Evolutionary conservation across 106 monocot genomes (phyloP).

Genomic region (Narthecium ossifragum): DNA sequence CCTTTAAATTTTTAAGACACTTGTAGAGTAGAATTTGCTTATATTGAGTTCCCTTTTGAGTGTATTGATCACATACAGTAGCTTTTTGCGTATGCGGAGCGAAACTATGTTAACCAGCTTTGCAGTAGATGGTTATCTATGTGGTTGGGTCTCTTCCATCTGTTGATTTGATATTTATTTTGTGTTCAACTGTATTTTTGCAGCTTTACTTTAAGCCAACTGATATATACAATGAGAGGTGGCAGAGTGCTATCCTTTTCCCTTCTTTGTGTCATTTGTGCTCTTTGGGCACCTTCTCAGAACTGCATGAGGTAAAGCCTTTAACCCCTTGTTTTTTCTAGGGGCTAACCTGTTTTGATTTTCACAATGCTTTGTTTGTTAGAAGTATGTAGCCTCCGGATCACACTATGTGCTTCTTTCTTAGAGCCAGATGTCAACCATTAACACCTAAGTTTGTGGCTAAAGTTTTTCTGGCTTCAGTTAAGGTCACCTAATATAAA

Average conservation of each 20-base stretch:
- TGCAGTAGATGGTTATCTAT: too few relatives aligned
- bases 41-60: too few relatives aligned
- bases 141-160: too few relatives aligned
- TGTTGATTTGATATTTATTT: not conserved
- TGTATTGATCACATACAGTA: too few relatives aligned
- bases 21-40: not conserved
- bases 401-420: not conserved
- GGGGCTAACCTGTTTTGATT: not conserved
- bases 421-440: too few relatives aligned
- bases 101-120: too few relatives aligned
- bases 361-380: not conserved
- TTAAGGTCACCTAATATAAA: not conserved
- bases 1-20: not conserved
- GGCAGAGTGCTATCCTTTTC: constrained; percentile 90
- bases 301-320: constrained; percentile 69
- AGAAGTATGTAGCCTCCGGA: not conserved
- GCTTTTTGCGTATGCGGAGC: too few relatives aligned
- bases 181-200: constrained; percentile 11
- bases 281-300: constrained; percentile 88
- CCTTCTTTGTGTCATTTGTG: constrained; percentile 78
- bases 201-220: constrained; percentile 94
- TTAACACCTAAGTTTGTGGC: too few relatives aligned
- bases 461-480: not conserved
- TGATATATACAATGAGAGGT: constrained; percentile 83
- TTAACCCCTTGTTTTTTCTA: not conserved